phyloP scores from a whole-genome alignment of 1,139 yeast species.

The Torulaspora pretoriensis region DNA sequence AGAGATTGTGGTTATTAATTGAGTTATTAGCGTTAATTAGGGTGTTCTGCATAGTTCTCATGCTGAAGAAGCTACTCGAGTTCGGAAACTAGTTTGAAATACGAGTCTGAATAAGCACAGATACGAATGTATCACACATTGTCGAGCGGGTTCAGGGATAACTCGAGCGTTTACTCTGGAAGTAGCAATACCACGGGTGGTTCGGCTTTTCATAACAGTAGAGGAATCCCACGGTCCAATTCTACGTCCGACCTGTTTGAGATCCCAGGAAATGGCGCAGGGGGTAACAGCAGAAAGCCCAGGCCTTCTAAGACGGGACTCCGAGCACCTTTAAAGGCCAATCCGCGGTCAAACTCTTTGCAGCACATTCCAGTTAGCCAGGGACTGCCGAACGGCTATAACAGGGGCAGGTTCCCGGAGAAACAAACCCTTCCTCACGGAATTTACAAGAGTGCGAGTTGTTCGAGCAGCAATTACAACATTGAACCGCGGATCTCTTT shows the following conservation, averaged over 20 bases:
- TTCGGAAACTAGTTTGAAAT: background rate
- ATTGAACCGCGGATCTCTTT: conserved; percentile 3
- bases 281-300: conserved; percentile 7
- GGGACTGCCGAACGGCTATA: background rate
- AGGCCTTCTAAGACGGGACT: background rate
- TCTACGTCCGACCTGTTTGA: conserved; percentile 24
- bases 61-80: background rate
- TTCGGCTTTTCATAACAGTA: conserved; percentile 5
- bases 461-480: conserved; percentile 3
- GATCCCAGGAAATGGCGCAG: conserved; percentile 12
- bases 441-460: background rate
- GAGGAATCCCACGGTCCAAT: conserved; percentile 20
- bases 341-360: background rate
- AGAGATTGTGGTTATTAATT: background rate
- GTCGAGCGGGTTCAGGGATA: conserved; percentile 6
- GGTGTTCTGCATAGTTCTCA: background rate
- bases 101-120: conserved; percentile 3
- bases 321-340: background rate
- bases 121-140: conserved; percentile 10
- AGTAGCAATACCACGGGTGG: conserved; percentile 9
- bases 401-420: conserved; percentile 1
- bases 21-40: background rate
- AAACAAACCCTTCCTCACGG: background rate
- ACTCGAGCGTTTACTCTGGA: conserved; percentile 15
- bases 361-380: background rate